Base-by-base conservation (phyloP, 192 early-diverging fungal genomes). In the Fimicolochytrium jonesii region DNA sequence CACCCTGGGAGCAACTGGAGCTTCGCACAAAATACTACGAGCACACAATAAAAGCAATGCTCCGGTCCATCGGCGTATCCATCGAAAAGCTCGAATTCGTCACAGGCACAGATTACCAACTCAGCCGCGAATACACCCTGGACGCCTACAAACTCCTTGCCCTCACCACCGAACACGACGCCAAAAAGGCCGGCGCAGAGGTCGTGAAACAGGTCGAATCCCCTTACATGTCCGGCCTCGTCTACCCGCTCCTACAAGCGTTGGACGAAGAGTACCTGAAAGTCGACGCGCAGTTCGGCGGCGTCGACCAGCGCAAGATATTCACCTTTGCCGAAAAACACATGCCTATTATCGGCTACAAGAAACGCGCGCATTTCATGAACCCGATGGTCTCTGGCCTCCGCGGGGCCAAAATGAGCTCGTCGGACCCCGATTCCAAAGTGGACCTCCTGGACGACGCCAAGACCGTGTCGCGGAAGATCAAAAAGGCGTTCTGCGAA, bases 221-320 rank as follows among this genome's bases (percentile, higher is more conserved):
- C 2, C 89, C 96, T 28, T 71, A 89, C 37, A 75, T 99, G 49
- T 94, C 91, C n/a, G 93, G 90, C 46, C 82, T 99, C 61, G 80
- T 99, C 59, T 99, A 99, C 85, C 96, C 96, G 10, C 87, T 92
- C 26, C 87, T 99, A 80, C 96, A 99, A 75, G 92, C 93, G 39
- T 77, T 99, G 50, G 96, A 99, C 68, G 96, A 99, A 79, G 90
- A 99, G 77, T 93, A 96, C 77, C 84, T 99, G 37, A 77, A 83
- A 25, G 90, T 92, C 20, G 96, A 99, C 70, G 88, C 87, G 41
- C 96, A 99, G 75, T 81, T 81, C 64, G 96, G 96, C 30, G 96
- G 96, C 41, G 90, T 95, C 7, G 96, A 99, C 75, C 96, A 99
- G 77, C 90, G 96, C 74, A 99, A 99, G 86, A 99, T 99, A 71